Evolutionary conservation across 2,329 filamentous ascomycete genomes (phyloP).

Genomic region (Aspergillus brasiliensis): DNA sequence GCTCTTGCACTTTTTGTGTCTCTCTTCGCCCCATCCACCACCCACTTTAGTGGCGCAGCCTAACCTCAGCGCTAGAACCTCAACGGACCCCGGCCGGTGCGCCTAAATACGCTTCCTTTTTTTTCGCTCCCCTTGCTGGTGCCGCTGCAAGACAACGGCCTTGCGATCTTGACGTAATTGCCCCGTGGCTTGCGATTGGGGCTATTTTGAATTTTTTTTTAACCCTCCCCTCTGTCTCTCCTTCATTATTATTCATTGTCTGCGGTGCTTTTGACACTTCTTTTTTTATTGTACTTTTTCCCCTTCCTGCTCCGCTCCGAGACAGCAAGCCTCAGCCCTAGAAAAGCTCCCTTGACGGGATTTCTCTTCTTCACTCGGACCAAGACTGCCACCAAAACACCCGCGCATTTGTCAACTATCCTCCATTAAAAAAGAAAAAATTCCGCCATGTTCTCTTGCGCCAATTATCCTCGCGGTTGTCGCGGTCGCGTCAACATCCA

Average conservation of each 20-base stretch:
- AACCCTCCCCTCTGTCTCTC: conserved; percentile 13
- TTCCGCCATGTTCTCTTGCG: conserved; percentile 51
- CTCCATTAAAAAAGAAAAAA: background rate
- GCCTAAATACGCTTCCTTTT: conserved; percentile 19
- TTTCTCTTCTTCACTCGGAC: conserved; percentile 12
- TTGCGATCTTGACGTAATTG: conserved; percentile 27
- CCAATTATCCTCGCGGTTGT: conserved; percentile 51
- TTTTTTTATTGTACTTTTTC: conserved; percentile 17
- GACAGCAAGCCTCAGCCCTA: conserved; percentile 13
- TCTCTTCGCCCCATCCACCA: conserved; percentile 11
- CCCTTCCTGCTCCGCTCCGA: conserved; percentile 11
- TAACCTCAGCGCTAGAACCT: conserved; percentile 20
- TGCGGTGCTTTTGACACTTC: conserved; percentile 24
- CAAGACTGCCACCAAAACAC: conserved; percentile 3
- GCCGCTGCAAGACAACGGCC: conserved; percentile 23
- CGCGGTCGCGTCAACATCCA: conserved; percentile 48
- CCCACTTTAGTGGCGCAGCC: conserved; percentile 21
- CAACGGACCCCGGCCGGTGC: conserved; percentile 16
- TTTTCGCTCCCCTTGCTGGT: conserved; percentile 13
- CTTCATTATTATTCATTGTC: conserved; percentile 18
- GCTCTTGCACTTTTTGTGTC: conserved; percentile 11
- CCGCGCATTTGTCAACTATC: background rate
- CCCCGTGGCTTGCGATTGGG: conserved; percentile 20
- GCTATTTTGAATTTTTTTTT: conserved; percentile 22
- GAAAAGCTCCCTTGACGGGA: conserved; percentile 25